Evolutionary conservation across 345 rosid genomes (phyloP).

Genomic region (Syzygium jambos): DNA sequence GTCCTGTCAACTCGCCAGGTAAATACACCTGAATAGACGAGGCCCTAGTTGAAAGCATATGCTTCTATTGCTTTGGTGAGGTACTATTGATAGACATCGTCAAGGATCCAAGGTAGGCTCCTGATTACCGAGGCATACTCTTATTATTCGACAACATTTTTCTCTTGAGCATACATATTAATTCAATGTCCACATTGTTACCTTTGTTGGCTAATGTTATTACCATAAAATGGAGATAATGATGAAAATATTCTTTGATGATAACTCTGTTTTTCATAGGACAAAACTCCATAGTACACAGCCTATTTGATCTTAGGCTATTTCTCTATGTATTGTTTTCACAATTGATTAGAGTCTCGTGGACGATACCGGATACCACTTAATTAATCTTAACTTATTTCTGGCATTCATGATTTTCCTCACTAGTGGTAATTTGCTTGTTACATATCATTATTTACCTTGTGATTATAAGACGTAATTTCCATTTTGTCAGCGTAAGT

Average conservation of each 20-base stretch:
- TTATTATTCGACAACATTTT: too few relatives aligned
- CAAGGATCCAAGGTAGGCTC: too few relatives aligned
- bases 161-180: too few relatives aligned
- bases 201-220: background rate
- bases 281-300: background rate
- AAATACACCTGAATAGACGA: too few relatives aligned
- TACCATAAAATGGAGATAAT: background rate
- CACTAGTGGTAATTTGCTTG: background rate
- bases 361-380: accelerated
- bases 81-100: too few relatives aligned
- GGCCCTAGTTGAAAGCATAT: too few relatives aligned
- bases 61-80: too few relatives aligned
- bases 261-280: background rate
- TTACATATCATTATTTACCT: background rate
- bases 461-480: background rate
- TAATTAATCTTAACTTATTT: background rate
- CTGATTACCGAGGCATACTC: too few relatives aligned
- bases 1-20: too few relatives aligned
- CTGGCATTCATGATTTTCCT: background rate
- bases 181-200: too few relatives aligned
- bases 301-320: background rate
- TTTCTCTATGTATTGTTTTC: background rate
- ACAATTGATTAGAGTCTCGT: background rate
- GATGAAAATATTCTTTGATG: background rate
- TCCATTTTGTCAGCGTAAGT: background rate